phyloP scores from a whole-genome alignment of 306 rosid genomes.

The Sophora flavescens region DNA sequence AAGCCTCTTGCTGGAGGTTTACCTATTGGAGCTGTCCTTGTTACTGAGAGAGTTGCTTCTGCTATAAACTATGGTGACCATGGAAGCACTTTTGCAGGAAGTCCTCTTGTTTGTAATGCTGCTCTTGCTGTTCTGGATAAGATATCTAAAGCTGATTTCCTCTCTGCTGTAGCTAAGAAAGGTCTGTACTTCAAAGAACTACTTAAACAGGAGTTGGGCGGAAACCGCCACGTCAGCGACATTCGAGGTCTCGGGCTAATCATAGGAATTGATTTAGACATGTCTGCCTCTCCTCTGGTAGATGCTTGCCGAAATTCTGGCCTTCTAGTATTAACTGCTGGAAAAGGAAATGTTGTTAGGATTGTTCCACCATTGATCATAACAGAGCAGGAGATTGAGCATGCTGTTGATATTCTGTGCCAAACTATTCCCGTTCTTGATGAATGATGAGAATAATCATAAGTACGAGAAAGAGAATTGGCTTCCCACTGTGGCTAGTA shows the following conservation, averaged over 20 bases:
- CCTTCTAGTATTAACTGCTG: conserved; percentile 80
- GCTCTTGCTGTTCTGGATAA: conserved; percentile 80
- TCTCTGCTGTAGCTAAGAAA: conserved; percentile 69
- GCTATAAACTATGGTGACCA: conserved; percentile 82
- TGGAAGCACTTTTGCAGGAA: conserved; percentile 94
- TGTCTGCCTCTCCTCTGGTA: conserved; percentile 66
- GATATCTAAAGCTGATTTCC: conserved; percentile 70
- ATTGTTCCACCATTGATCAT: conserved; percentile 93
- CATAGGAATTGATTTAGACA: conserved; percentile 80
- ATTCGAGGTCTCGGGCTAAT: conserved; percentile 85
- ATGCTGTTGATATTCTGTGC: conserved; percentile 66
- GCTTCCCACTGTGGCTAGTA: not conserved
- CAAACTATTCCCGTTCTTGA: conserved; percentile 65
- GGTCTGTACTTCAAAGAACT: conserved; percentile 74
- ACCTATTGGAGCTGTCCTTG: conserved; percentile 84
- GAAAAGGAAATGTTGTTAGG: conserved; percentile 86
- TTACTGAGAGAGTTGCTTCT: conserved; percentile 84
- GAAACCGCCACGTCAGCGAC: conserved; percentile 73
- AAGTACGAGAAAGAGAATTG: conserved; percentile 43
- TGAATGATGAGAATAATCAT: conserved; percentile 45
- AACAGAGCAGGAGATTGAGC: conserved; percentile 77
- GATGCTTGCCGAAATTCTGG: conserved; percentile 84
- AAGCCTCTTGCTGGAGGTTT: conserved; percentile 98
- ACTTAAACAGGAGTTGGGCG: conserved; percentile 73
- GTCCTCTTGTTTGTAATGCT: conserved; percentile 75